Evolutionary conservation across 1,284 basidiomycete species (phyloP).

Genomic region (Fomitopsis palustris): DNA sequence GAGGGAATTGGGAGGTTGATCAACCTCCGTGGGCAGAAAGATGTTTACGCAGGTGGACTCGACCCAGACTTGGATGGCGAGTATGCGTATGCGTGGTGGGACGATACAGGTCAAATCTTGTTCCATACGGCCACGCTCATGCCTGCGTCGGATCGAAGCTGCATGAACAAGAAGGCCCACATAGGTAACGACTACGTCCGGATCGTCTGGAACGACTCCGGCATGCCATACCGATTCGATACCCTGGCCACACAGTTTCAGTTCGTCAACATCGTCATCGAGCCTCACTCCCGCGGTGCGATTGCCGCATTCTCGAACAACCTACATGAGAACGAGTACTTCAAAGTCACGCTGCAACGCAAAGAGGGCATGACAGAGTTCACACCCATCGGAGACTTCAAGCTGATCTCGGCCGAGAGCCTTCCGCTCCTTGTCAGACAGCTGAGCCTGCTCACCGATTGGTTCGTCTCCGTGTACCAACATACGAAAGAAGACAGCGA

Average conservation of each 20-base stretch:
- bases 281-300: conserved; percentile 85
- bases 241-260: conserved; percentile 93
- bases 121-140: conserved; percentile 98
- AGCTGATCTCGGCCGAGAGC: conserved; percentile 84
- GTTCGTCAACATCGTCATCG: conserved; percentile 96
- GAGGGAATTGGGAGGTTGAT: conserved; percentile 88
- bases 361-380: conserved; percentile 89
- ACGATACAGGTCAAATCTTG: conserved; percentile 93
- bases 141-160: conserved; percentile 70
- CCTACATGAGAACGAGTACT: conserved; percentile 85
- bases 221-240: conserved; percentile 83
- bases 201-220: conserved; percentile 98
- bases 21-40: conserved; percentile 85
- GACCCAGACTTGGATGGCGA: conserved; percentile 89
- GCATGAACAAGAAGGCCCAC: conserved; percentile 85
- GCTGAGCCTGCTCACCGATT: conserved; percentile 81
- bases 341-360: conserved; percentile 86
- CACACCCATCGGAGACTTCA: conserved; percentile 87
- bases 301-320: conserved; percentile 79
- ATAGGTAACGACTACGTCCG: conserved; percentile 95
- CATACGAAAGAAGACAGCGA: conserved; percentile 68
- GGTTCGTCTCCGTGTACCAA: conserved; percentile 84
- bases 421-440: conserved; percentile 84
- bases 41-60: conserved; percentile 93
- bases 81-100: conserved; percentile 98